A percentile compares a stretch with the other conserved stretches of the same genome.
phyloP scores from a whole-genome alignment of 2,329 filamentous ascomycete species.

The Aspergillus terreus region DNA sequence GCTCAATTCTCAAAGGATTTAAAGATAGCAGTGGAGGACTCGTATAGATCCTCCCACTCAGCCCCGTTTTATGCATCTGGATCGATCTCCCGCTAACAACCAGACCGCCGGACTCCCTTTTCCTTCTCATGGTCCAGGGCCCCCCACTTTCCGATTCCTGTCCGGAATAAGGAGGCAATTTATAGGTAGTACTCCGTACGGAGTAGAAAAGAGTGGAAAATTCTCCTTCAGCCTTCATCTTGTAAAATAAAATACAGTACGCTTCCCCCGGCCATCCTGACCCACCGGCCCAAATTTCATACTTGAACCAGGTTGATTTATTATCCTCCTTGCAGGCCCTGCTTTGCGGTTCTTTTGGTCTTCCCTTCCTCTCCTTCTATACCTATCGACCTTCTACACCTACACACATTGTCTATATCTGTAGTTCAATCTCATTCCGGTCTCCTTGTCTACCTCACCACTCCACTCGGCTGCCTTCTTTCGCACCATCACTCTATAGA shows the following conservation, averaged over 20 bases:
- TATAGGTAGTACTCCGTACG: neutral
- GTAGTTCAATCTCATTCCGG: neutral
- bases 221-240: neutral
- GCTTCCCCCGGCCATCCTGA: neutral
- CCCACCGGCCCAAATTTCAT: constrained; percentile 19
- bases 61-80: constrained; percentile 6
- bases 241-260: neutral
- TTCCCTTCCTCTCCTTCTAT: neutral
- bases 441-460: neutral
- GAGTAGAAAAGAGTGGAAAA: neutral
- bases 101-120: constrained; percentile 24
- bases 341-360: constrained; percentile 1
- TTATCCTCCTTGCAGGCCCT: constrained; percentile 1
- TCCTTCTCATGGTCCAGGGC: constrained; percentile 4
- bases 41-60: neutral
- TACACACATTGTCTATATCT: neutral
- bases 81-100: constrained; percentile 25
- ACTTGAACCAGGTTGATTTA: constrained; percentile 18
- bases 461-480: neutral
- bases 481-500: neutral
- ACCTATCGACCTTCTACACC: neutral
- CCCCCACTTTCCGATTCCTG: neutral
- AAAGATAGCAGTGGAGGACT: no score
- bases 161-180: neutral
- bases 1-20: no score